phyloP scores from a whole-genome alignment of 2,329 filamentous ascomycete species.

The Botrytis fragariae region DNA sequence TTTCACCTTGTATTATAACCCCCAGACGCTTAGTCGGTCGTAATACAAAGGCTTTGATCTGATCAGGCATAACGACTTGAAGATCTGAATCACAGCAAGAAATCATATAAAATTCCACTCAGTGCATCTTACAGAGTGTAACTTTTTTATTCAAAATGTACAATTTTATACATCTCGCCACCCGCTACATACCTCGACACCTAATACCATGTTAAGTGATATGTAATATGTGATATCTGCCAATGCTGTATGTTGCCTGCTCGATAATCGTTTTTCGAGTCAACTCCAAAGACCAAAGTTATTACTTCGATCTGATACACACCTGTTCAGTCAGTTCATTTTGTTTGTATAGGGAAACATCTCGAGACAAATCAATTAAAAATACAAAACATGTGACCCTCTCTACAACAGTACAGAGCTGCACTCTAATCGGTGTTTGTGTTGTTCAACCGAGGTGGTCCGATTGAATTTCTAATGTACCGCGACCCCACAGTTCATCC shows the following conservation, averaged over 20 bases:
- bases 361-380: not conserved
- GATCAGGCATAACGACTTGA: conserved; percentile 21
- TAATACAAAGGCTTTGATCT: conserved; percentile 33
- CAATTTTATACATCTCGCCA: not conserved
- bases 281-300: not conserved
- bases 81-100: conserved; percentile 28
- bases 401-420: not conserved
- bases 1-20: conserved; percentile 32
- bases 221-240: not conserved
- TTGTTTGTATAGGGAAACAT: not conserved
- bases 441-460: conserved; percentile 13
- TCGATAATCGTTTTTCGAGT: not conserved
- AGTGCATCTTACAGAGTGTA: not conserved
- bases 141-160: not conserved
- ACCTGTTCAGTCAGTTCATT: not conserved
- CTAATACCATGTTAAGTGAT: not conserved
- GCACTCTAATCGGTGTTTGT: not conserved
- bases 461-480: conserved; percentile 7
- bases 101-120: conserved; percentile 13
- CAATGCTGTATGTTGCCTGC: not conserved
- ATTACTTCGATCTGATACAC: not conserved
- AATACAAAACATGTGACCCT: conserved; percentile 9
- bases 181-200: not conserved
- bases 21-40: conserved; percentile 22
- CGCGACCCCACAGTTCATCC: conserved; percentile 14